Conservation (phyloP, 495 filamentous ascomycete genomes). For the Aspergillus cristatus region DNA sequence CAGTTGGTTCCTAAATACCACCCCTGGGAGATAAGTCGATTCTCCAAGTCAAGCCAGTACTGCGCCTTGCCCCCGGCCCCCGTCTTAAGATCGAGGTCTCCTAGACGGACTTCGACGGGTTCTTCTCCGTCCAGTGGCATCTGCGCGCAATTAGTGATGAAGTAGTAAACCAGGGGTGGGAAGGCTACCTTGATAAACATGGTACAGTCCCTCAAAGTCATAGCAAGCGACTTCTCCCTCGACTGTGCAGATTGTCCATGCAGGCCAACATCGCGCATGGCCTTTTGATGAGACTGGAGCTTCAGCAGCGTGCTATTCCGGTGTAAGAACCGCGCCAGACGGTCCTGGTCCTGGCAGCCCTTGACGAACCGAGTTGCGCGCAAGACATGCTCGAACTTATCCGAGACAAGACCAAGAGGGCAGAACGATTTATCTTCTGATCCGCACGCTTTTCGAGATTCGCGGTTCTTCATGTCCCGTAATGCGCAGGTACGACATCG, state of each 20-base stretch:
- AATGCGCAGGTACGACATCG: slow-evolving; percentile 86
- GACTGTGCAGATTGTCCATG: slow-evolving; percentile 23
- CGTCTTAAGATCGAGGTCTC: slow-evolving; percentile 86
- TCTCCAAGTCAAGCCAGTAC: slow-evolving; percentile 66
- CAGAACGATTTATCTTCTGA: slow-evolving; percentile 39
- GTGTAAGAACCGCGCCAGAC: slow-evolving; percentile 29
- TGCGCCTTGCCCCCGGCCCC: slow-evolving; percentile 52
- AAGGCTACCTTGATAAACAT: slow-evolving; percentile 57
- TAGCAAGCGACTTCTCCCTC: slow-evolving; percentile 45
- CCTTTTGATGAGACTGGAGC: slow-evolving; percentile 26
- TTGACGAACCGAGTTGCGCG: slow-evolving; percentile 28
- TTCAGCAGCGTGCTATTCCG: slow-evolving; percentile 26
- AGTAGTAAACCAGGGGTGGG: background rate
- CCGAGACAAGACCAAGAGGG: slow-evolving; percentile 46
- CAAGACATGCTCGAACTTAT: slow-evolving; percentile 27
- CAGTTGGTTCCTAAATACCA: slow-evolving; percentile 55
- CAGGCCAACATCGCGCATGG: slow-evolving; percentile 27
- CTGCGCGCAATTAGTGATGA: slow-evolving; percentile 6
- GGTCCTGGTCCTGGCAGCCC: slow-evolving; percentile 25
- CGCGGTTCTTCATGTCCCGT: slow-evolving; percentile 46
- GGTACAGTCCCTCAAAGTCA: slow-evolving; percentile 86
- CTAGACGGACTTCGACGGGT: slow-evolving; percentile 63
- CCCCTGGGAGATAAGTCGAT: slow-evolving; percentile 52
- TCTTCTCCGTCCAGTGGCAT: slow-evolving; percentile 21
- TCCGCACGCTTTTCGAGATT: slow-evolving; percentile 11